These are phyloP conservation scores for Fusarium brachygibbosum DNA, from an alignment of 2,329 filamentous ascomycete genomes.

Conservation along the genomic window DNA sequence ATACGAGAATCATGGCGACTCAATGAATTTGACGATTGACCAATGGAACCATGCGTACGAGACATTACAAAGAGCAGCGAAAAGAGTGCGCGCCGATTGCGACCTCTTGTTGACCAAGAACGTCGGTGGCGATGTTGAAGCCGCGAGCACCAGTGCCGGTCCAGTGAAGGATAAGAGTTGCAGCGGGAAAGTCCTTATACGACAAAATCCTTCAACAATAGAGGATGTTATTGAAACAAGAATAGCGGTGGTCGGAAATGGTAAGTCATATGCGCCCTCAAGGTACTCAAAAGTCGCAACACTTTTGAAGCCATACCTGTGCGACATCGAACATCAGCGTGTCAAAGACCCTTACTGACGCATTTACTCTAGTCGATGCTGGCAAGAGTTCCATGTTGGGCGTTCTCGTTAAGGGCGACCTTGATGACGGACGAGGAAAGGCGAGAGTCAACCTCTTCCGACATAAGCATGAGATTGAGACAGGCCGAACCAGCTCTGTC, in stretches of 20 bases:
- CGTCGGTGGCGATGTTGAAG: slow-evolving; percentile 82
- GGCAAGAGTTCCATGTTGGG: slow-evolving; percentile 97
- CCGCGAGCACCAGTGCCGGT: slow-evolving; percentile 65
- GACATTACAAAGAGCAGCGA: slow-evolving; percentile 75
- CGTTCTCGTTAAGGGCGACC: slow-evolving; percentile 92
- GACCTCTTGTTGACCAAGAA: slow-evolving; percentile 91
- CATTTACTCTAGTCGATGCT: slow-evolving; percentile 78
- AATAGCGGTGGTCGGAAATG: slow-evolving; percentile 97
- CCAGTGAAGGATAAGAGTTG: slow-evolving; percentile 78
- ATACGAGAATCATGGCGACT: slow-evolving; percentile 88
- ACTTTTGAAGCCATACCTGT: background rate
- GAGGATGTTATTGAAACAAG: slow-evolving; percentile 95
- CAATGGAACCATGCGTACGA: slow-evolving; percentile 82
- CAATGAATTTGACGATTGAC: slow-evolving; percentile 79
- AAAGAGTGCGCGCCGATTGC: slow-evolving; percentile 77
- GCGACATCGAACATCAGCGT: background rate
- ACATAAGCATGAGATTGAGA: slow-evolving; percentile 98
- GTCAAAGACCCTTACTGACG: slow-evolving; percentile 27
- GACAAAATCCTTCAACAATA: slow-evolving; percentile 77
- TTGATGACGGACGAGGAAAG: slow-evolving; percentile 94
- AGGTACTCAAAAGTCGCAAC: background rate
- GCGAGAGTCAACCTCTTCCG: slow-evolving; percentile 96
- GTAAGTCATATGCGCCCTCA: slow-evolving; percentile 55
- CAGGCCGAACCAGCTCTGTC: slow-evolving; percentile 93
- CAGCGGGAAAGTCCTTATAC: slow-evolving; percentile 88